These are phyloP conservation scores for Suillus subalutaceus DNA, from an alignment of 768 basidiomycete genomes.

Conservation along the genomic window DNA sequence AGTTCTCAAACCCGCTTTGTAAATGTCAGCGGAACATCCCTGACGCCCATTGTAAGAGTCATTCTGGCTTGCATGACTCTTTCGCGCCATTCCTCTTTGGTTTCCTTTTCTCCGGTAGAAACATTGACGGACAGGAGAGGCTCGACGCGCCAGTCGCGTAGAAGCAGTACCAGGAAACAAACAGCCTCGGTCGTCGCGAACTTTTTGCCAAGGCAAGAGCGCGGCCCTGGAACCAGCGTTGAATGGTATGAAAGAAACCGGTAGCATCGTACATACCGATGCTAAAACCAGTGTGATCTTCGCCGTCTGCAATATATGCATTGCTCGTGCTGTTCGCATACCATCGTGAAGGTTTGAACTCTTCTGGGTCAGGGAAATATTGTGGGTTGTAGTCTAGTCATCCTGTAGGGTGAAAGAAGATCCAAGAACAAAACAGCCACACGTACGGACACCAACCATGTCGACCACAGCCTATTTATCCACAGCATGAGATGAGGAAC, in stretches of 20 bases:
- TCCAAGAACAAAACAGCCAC: not conserved
- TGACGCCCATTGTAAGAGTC: conserved; percentile 19
- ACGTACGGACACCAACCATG: conserved; percentile 33
- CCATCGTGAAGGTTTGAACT: conserved; percentile 43
- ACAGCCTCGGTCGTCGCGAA: conserved; percentile 58
- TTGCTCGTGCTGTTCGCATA: conserved; percentile 20
- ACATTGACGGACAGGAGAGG: conserved; percentile 37
- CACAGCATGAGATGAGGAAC: not conserved
- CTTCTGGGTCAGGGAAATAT: conserved; percentile 39
- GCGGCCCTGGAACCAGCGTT: conserved; percentile 41
- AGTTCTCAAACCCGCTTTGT: conserved; percentile 17
- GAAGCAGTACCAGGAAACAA: conserved; percentile 51
- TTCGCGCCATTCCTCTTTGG: conserved; percentile 25
- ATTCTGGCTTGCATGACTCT: conserved; percentile 25
- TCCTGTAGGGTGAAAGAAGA: conserved; percentile 18
- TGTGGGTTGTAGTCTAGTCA: conserved; percentile 39
- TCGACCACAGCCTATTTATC: conserved; percentile 29
- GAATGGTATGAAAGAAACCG: not conserved
- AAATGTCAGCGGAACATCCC: conserved; percentile 26
- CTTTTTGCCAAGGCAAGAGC: conserved; percentile 55
- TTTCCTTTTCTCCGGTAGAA: conserved; percentile 18
- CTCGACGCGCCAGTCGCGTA: conserved; percentile 56
- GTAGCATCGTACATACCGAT: conserved; percentile 18
- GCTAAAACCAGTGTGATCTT: conserved; percentile 28
- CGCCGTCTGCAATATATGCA: conserved; percentile 14